Evolutionary conservation across 2,329 filamentous ascomycete genomes (phyloP), one percentile per base, ranked within the genome.

Genomic region (Trichophyton benhamiae): DNA sequence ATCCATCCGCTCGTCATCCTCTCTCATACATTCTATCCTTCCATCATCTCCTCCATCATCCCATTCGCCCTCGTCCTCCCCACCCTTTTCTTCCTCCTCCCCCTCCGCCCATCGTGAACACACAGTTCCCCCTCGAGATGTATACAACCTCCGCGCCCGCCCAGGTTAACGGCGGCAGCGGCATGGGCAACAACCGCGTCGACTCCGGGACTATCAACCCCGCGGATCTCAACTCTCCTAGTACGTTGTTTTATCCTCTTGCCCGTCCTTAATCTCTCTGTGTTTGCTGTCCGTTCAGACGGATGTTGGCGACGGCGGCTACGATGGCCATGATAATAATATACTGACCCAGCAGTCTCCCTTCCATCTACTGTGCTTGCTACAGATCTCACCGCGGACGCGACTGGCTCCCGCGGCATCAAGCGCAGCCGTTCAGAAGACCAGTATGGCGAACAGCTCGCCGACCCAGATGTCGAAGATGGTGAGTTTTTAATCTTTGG

Each of bases 121-220:
- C 55, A 57, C 38, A 57, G 57, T 42, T 42, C 25, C 38, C 25
- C 38, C 17, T 42, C 68, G 70, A 69, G 68, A 78, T 79, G 74
- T 79, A 79, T 72, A 74, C 75, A 70, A 72, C 76, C 60, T 70
- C 75, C 42, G 62, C 69, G 67, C 72, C 75, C 58, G 69, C 73
- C 79, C 80, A 82, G 74, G 68, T 73, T 79, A 79, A 81, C 75
- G 80, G 83, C 76, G 82, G 85, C 75, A 87, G 86, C 80, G 84
- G 84, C 77, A 73, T 80, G 68, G 75, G 72, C 66, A 71, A 70
- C 62, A 76, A 77, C 62, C 71, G 77, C 63, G 79, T 81, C 70
- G 87, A 88, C 82, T 87, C 87, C 80, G 88, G 87, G 74, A 95
- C 90, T 72, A 94, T 95, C 81, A 89, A 95, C 81, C 90, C 90